Percentiles rank a stretch among this genome's conserved stretches.
Evolutionary conservation across 2,329 filamentous ascomycete genomes (phyloP).

Genomic region (Lecanicillium sp.): DNA sequence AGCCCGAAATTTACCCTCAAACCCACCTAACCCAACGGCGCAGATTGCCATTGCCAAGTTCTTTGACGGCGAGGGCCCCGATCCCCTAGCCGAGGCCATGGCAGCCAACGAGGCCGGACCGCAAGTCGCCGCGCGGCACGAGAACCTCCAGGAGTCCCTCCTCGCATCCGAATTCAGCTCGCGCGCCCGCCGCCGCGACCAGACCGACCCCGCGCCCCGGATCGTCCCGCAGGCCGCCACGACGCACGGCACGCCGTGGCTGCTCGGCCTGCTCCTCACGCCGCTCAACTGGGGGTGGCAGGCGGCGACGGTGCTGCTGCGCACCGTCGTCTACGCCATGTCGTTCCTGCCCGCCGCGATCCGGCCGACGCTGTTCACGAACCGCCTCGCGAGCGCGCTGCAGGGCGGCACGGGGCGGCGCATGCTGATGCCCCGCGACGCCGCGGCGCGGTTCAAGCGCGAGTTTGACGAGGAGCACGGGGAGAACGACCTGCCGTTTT

Average conservation of each 20-base stretch:
- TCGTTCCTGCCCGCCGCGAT: slow-evolving; percentile 69
- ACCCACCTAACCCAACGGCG: background rate
- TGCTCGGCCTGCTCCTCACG: slow-evolving; percentile 71
- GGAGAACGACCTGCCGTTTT: slow-evolving; percentile 63
- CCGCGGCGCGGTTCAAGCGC: slow-evolving; percentile 78
- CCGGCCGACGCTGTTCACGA: slow-evolving; percentile 48
- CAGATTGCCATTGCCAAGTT: slow-evolving; percentile 95
- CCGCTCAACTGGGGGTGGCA: slow-evolving; percentile 76
- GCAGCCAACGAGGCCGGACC: slow-evolving; percentile 54
- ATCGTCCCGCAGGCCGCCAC: slow-evolving; percentile 73
- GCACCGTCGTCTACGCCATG: slow-evolving; percentile 70
- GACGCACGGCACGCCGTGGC: slow-evolving; percentile 63
- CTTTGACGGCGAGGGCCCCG: slow-evolving; percentile 89
- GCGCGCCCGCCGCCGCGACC: slow-evolving; percentile 22
- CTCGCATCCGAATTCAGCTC: slow-evolving; percentile 25
- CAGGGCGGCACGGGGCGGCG: slow-evolving; percentile 64
- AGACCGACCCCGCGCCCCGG: slow-evolving; percentile 67
- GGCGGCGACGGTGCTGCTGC: slow-evolving; percentile 61
- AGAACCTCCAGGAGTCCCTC: slow-evolving; percentile 65
- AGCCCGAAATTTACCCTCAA: too few species aligned
- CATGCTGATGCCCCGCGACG: slow-evolving; percentile 77
- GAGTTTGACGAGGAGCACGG: slow-evolving; percentile 96
- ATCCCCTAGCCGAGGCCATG: slow-evolving; percentile 71
- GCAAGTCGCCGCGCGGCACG: slow-evolving; percentile 57
- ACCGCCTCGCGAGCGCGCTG: slow-evolving; percentile 44